Base-by-base conservation (phyloP, 768 basidiomycete species). In the Mycena amicta region DNA sequence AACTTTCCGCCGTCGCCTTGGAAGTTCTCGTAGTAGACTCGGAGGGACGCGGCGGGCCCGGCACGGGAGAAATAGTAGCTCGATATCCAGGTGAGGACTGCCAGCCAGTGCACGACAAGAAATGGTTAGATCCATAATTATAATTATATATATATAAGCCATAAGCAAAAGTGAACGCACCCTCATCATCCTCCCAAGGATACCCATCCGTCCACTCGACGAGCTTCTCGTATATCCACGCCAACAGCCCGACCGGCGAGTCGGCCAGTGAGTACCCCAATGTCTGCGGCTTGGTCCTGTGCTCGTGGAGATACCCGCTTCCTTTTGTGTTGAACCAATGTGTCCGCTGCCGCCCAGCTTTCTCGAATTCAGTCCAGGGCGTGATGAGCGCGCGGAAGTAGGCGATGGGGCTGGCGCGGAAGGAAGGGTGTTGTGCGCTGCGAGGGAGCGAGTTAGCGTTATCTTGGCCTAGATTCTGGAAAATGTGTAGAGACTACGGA, bases 81-180 rank as follows among this genome's bases (percentile, higher is more conserved):
- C 2, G 83, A 84, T 22, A 85, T 68, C 84, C 84, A 86, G 0
- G 81, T 83, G 22, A 86, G 61, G 5, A 85, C 84, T 85, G 75
- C 5, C 84, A 85, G 55, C 33, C 33, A 37, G 33, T 37, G 33
- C 8, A 37, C 18, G n/a, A n/a, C n/a, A n/a, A n/a, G n/a, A n/a
- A n/a, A n/a, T n/a, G 33, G 8, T 37, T 37, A 58, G 52, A 64
- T 49, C 15, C 16, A n/a, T n/a, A n/a, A n/a, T n/a, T n/a, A n/a
- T n/a, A n/a, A n/a, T n/a, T n/a, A n/a, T n/a, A n/a, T n/a, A n/a
- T n/a, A n/a, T n/a, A n/a, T 18, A 0, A 20, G 22, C 13, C 15
- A 55, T 70, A 85, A 84, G 75, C 29, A 8, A 52, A 2, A 28
- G 53, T 25, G 8, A 37, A 51, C 43, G 22, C 52, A 77, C 83